These are phyloP conservation scores for Elaeis oleifera DNA, from an alignment of 202 grass and related monocot genomes.

Conservation along the genomic window DNA sequence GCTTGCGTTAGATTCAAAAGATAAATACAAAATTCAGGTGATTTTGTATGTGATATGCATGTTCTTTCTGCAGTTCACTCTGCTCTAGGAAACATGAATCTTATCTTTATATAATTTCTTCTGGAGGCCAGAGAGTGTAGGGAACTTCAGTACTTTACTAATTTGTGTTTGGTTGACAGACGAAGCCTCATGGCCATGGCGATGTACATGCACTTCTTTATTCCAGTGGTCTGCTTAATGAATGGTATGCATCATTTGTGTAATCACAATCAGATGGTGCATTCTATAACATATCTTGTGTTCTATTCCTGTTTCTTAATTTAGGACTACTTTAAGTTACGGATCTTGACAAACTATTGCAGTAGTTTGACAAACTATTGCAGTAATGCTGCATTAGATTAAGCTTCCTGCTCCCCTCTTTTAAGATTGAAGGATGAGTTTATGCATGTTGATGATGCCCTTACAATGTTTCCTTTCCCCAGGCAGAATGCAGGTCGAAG, in stretches of 20 bases:
- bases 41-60: conserved; percentile 15
- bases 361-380: too few relatives aligned
- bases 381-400: too few relatives aligned
- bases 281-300: not conserved
- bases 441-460: not conserved
- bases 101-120: not conserved
- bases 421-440: too few relatives aligned
- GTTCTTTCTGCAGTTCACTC: not conserved
- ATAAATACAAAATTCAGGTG: conserved; percentile 97
- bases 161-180: conserved; percentile 43
- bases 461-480: conserved; percentile 27
- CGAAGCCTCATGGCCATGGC: conserved; percentile 98
- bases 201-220: conserved; percentile 95
- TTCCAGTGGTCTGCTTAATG: conserved; percentile 76
- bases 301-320: too few relatives aligned
- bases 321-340: too few relatives aligned
- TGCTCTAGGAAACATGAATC: too few relatives aligned
- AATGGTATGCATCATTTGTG: conserved; percentile 49
- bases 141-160: conserved; percentile 5
- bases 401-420: too few relatives aligned
- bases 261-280: conserved; percentile 2
- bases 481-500: conserved; percentile 57
- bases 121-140: too few relatives aligned
- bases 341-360: too few relatives aligned
- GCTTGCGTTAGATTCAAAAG: conserved; percentile 76